Conservation (phyloP, 139 green algal genomes). For the Spirogloea muscicola region DNA sequence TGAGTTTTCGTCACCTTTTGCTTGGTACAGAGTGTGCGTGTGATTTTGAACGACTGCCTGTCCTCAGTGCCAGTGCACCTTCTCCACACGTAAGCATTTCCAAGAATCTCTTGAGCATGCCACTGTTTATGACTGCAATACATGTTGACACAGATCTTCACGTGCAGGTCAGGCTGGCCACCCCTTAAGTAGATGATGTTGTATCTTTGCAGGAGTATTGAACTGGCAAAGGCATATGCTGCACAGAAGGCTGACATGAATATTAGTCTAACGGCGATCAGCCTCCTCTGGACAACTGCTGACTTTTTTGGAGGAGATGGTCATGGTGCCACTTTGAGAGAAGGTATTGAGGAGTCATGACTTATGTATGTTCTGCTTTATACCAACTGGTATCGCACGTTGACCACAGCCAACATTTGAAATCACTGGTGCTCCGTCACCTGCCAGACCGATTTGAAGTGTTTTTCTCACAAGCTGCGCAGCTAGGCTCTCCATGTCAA, state of each 20-base stretch:
- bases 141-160: too few relatives aligned
- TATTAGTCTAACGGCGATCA: slow-evolving; percentile 80
- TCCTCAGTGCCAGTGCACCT: slow-evolving; percentile 16
- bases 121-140: too few relatives aligned
- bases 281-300: slow-evolving; percentile 81
- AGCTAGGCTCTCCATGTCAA: too few relatives aligned
- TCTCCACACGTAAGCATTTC: slow-evolving; percentile 23
- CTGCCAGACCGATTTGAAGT: too few relatives aligned
- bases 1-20: background rate
- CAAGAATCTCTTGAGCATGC: slow-evolving; percentile 1
- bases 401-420: too few relatives aligned
- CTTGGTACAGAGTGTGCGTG: slow-evolving; percentile 26
- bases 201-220: slow-evolving; percentile 41
- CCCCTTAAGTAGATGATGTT: too few relatives aligned
- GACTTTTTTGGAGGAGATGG: slow-evolving; percentile 54
- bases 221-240: slow-evolving; percentile 30
- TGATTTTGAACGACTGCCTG: slow-evolving; percentile 46
- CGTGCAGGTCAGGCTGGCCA: too few relatives aligned
- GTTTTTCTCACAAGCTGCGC: too few relatives aligned
- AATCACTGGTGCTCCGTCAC: too few relatives aligned
- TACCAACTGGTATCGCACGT: too few relatives aligned
- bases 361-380: too few relatives aligned
- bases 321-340: background rate
- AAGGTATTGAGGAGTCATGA: background rate
- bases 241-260: slow-evolving; percentile 74